Conservation (phyloP, 1,284 basidiomycete species). For the Taiwanofungus camphoratus region DNA sequence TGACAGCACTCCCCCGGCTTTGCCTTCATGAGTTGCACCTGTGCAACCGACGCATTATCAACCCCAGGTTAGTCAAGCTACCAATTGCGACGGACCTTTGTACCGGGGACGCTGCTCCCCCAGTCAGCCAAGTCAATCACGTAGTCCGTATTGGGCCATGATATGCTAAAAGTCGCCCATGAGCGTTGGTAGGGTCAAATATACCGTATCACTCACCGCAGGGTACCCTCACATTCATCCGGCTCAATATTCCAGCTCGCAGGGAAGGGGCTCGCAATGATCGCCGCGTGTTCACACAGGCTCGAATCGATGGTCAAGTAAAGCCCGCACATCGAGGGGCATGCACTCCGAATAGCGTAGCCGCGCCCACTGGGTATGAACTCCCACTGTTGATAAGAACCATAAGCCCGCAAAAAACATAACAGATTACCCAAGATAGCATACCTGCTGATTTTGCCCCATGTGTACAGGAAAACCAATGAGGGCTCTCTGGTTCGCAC, state of each 20-base stretch:
- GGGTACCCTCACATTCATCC: conserved; percentile 14
- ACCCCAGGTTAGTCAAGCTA: not conserved
- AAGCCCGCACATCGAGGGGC: conserved; percentile 22
- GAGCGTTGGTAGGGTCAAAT: not conserved
- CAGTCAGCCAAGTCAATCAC: conserved; percentile 21
- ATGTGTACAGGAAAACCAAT: conserved; percentile 42
- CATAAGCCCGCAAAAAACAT: not conserved
- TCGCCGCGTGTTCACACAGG: conserved; percentile 28
- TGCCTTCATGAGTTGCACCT: conserved; percentile 20
- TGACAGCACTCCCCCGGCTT: conserved; percentile 17
- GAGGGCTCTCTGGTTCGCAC: conserved; percentile 39
- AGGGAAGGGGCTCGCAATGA: conserved; percentile 28
- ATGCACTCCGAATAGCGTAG: conserved; percentile 38
- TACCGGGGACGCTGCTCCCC: conserved; percentile 18
- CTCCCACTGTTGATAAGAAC: conserved; percentile 36
- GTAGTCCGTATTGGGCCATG: conserved; percentile 22
- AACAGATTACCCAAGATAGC: conserved; percentile 6
- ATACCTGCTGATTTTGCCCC: conserved; percentile 45
- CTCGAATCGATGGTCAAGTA: conserved; percentile 39
- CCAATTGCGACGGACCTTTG: conserved; percentile 16
- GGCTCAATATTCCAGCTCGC: conserved; percentile 21
- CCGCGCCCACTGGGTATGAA: conserved; percentile 33
- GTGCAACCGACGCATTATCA: not conserved
- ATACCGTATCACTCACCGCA: too few species aligned
- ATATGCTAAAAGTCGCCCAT: conserved; percentile 12